A percentile compares a stretch with the other conserved stretches of the same genome.
Evolutionary conservation across 2,329 filamentous ascomycete species (phyloP).

Genomic region (Colletotrichum shisoi): DNA sequence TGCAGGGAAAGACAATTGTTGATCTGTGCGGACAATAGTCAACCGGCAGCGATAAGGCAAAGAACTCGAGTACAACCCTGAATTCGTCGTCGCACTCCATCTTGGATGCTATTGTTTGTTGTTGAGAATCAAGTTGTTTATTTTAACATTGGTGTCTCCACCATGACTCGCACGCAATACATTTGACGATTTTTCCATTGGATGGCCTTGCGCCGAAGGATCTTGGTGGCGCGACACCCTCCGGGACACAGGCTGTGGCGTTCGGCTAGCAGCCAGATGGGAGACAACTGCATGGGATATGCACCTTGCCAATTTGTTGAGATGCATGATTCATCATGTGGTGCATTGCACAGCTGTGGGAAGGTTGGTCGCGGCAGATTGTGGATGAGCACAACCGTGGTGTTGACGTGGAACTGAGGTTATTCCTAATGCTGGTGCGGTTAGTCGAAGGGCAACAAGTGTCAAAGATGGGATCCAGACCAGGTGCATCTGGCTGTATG

Average conservation of each 20-base stretch:
- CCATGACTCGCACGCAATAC: constrained; percentile 19
- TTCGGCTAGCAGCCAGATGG: neutral
- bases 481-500: neutral
- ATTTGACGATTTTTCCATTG: constrained; percentile 8
- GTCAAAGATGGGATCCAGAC: neutral
- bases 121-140: neutral
- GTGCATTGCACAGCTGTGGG: neutral
- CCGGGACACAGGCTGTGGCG: neutral
- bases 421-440: neutral
- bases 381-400: neutral
- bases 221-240: constrained; percentile 11
- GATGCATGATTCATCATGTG: neutral
- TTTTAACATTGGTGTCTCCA: constrained; percentile 6
- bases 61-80: neutral
- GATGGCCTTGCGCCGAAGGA: constrained; percentile 17
- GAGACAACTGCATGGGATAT: neutral
- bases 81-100: neutral
- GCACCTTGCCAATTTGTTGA: neutral
- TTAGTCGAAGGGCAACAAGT: neutral
- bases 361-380: neutral
- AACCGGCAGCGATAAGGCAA: neutral
- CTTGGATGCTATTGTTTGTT: constrained; percentile 1
- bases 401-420: constrained; percentile 7
- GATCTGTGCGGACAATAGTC: neutral
- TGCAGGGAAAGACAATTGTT: neutral